Evolutionary conservation across 768 basidiomycete species (phyloP).

Genomic region (Aureoboletus auriporus): DNA sequence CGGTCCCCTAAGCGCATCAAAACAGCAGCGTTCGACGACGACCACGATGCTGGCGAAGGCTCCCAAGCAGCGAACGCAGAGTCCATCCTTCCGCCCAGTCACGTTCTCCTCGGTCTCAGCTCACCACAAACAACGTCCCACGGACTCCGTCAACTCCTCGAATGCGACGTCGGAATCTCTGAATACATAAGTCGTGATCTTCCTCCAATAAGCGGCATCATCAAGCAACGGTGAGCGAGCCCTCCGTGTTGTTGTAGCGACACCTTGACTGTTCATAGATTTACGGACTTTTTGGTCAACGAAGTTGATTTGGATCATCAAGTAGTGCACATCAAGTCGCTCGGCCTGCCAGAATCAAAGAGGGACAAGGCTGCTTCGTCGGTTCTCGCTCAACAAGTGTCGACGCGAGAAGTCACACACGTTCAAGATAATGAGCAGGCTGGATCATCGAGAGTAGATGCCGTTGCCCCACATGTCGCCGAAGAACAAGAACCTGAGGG

Average conservation of each 20-base stretch:
- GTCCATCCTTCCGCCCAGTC: slow-evolving; percentile 66
- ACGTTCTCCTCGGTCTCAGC: slow-evolving; percentile 59
- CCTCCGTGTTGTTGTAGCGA: neutral
- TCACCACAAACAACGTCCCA: slow-evolving; percentile 46
- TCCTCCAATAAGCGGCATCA: slow-evolving; percentile 81
- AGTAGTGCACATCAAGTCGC: slow-evolving; percentile 75
- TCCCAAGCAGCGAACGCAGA: slow-evolving; percentile 1
- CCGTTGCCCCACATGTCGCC: neutral
- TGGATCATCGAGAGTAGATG: slow-evolving; percentile 3
- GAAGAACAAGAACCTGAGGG: neutral
- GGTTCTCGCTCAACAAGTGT: slow-evolving; percentile 10
- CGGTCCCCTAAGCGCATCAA: slow-evolving; percentile 38
- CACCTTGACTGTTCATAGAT: slow-evolving; percentile 45
- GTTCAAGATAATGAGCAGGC: slow-evolving; percentile 4
- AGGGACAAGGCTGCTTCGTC: slow-evolving; percentile 33
- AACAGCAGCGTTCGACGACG: slow-evolving; percentile 20
- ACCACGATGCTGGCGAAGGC: slow-evolving; percentile 3
- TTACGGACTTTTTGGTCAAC: slow-evolving; percentile 94
- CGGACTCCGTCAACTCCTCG: slow-evolving; percentile 56
- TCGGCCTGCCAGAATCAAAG: slow-evolving; percentile 64
- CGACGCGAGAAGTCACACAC: slow-evolving; percentile 11
- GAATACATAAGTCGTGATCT: slow-evolving; percentile 74
- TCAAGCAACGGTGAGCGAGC: slow-evolving; percentile 82
- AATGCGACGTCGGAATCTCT: slow-evolving; percentile 86
- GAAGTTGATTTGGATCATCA: slow-evolving; percentile 83